Evolutionary conservation across 2,329 filamentous ascomycete species (phyloP).

Genomic region (Penicillium sp.): DNA sequence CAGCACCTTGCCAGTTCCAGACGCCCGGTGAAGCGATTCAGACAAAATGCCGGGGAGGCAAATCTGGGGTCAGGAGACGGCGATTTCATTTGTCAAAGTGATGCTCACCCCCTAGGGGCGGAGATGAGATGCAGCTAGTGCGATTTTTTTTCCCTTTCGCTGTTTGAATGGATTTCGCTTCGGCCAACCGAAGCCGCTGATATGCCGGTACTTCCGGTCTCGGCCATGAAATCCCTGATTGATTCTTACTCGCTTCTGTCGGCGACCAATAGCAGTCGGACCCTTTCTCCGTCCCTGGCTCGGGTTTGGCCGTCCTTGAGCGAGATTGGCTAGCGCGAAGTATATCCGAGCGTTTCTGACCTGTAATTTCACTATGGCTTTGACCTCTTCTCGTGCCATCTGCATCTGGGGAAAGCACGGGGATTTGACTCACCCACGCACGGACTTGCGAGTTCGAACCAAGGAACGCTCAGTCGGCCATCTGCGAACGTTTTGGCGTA

Average conservation of each 20-base stretch:
- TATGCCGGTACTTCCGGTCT: constrained; percentile 1
- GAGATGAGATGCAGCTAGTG: neutral
- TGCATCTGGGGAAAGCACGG: neutral
- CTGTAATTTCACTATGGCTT: neutral
- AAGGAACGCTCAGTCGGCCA: neutral
- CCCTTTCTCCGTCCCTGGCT: neutral
- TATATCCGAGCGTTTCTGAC: neutral
- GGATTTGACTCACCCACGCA: neutral
- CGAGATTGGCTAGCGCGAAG: neutral
- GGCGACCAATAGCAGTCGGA: neutral
- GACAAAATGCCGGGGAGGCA: constrained; percentile 4
- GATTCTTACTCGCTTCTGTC: neutral
- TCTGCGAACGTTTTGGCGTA: neutral
- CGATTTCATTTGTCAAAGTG: neutral
- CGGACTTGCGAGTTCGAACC: neutral
- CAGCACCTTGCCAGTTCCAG: constrained; percentile 15
- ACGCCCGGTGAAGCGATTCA: constrained; percentile 10
- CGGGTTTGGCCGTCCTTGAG: neutral
- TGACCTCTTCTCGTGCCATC: neutral
- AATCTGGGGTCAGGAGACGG: constrained; percentile 11
- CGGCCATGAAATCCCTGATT: neutral
- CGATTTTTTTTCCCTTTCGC: neutral
- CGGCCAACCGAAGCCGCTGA: constrained; percentile 1
- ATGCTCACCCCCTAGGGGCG: neutral
- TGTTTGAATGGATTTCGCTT: neutral